A percentile compares a stretch with the other conserved stretches of the same genome.
These are phyloP conservation scores for Coemansia sp. DNA, from an alignment of 192 early-diverging fungal species.

Conservation along the genomic window DNA sequence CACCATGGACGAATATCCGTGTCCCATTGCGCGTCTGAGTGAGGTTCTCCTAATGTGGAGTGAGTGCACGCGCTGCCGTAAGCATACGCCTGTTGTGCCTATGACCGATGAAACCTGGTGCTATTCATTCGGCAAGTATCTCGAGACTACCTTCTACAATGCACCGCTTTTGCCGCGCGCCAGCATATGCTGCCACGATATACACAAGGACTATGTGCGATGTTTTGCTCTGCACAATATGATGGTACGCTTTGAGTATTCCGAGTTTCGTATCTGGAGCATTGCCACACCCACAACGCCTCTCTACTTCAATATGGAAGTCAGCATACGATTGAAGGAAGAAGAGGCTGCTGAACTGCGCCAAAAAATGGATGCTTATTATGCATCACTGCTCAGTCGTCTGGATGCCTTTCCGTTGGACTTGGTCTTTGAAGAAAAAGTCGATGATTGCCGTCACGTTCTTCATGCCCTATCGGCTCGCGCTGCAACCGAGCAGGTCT, in stretches of 20 bases:
- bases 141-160: constrained; percentile 90
- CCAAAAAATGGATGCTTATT: constrained; percentile 73
- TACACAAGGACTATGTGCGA: constrained; percentile 79
- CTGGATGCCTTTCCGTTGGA: constrained; percentile 81
- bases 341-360: constrained; percentile 71
- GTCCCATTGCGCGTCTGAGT: constrained; percentile 65
- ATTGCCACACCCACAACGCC: constrained; percentile 42
- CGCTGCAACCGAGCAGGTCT: constrained; percentile 74
- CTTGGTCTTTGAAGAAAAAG: constrained; percentile 68
- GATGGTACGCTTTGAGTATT: constrained; percentile 75
- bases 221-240: constrained; percentile 79
- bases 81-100: constrained; percentile 66
- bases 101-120: constrained; percentile 89
- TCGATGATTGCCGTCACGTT: constrained; percentile 69
- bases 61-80: constrained; percentile 73
- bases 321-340: constrained; percentile 66
- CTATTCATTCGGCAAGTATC: constrained; percentile 96
- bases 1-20: constrained; percentile 60
- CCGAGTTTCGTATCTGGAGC: constrained; percentile 39
- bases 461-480: constrained; percentile 68
- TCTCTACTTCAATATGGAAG: constrained; percentile 55
- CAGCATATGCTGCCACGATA: constrained; percentile 77
- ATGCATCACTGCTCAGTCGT: constrained; percentile 79
- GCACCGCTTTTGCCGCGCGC: constrained; percentile 61
- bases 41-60: constrained; percentile 89